Base-by-base conservation (phyloP, 106 monocot species). In the Ottelia alismoides region DNA sequence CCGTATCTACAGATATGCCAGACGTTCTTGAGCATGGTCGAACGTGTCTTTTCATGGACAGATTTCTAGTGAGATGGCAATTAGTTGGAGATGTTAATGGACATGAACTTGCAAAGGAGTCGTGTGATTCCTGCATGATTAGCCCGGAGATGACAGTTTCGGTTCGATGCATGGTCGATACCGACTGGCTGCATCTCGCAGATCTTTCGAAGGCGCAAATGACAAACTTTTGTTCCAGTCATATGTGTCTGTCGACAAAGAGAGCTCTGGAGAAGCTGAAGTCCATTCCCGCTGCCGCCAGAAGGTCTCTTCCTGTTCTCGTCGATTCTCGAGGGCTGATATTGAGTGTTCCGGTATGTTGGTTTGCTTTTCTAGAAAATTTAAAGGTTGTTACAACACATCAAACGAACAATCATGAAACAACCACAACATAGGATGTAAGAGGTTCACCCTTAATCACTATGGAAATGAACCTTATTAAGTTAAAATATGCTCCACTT, bases 161-260 rank as follows among this genome's bases (percentile, higher is more conserved):
- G 24, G 27, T 90, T 26, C 85, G 98, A 19, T 62, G 63, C 6
- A 43, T 43, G 40, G 40, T 43, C 30, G 89, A 98, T 77, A 67
- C 76, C 63, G 98, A 98, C 65, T 98, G 98, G 89, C 63, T 98
- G 43, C 86, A 75, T 80, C 82, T 98, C 32, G 66, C 72, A n/a
- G n/a, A n/a, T n/a, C n/a, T n/a, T n/a, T n/a, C n/a, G n/a, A n/a
- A n/a, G n/a, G n/a, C n/a, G n/a, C n/a, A n/a, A n/a, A n/a, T n/a
- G n/a, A n/a, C n/a, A n/a, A n/a, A 26, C n/a, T 17, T 27, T 10
- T 63, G 63, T 52, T 70, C 43, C 24, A 31, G 30, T 54, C 70
- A 53, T 32, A 62, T 66, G 53, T 71, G 32, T n/a, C 29, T 72
- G 16, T 85, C 82, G 28, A 82, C 85, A 46, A 51, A 68, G 51